phyloP scores from a whole-genome alignment of 306 rosid species.

The Parietaria judaica region DNA sequence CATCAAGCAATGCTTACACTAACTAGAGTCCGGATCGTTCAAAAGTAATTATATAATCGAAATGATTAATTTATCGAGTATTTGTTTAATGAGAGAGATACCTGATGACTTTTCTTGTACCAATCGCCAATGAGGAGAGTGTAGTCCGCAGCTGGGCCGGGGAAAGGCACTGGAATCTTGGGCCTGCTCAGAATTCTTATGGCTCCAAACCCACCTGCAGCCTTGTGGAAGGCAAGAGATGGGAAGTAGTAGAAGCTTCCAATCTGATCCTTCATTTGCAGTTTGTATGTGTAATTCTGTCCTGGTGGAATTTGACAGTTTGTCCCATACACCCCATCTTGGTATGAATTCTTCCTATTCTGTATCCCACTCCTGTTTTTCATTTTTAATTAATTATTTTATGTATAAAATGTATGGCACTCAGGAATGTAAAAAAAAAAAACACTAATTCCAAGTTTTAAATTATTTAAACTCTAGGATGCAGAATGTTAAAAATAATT shows the following conservation, averaged over 20 bases:
- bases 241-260: conserved; percentile 90
- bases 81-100: conserved; percentile 7
- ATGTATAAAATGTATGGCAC: no score
- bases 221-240: conserved; percentile 75
- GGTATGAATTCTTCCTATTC: conserved; percentile 73
- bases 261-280: conserved; percentile 84
- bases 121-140: conserved; percentile 87
- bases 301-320: conserved; percentile 92
- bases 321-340: conserved; percentile 83
- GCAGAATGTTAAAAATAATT: no score
- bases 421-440: no score
- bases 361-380: conserved; percentile 71
- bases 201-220: conserved; percentile 83
- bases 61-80: no score
- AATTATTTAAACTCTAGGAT: no score
- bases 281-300: conserved; percentile 77
- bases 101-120: conserved; percentile 58
- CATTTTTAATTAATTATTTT: neutral
- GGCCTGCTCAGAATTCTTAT: conserved; percentile 85
- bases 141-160: conserved; percentile 68
- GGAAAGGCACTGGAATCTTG: conserved; percentile 80
- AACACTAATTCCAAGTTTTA: no score
- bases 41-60: no score
- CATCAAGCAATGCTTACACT: no score
- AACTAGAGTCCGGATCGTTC: no score